These are phyloP conservation scores for Nidularia sp. DNA, from an alignment of 768 basidiomycete species.

Conservation along the genomic window DNA sequence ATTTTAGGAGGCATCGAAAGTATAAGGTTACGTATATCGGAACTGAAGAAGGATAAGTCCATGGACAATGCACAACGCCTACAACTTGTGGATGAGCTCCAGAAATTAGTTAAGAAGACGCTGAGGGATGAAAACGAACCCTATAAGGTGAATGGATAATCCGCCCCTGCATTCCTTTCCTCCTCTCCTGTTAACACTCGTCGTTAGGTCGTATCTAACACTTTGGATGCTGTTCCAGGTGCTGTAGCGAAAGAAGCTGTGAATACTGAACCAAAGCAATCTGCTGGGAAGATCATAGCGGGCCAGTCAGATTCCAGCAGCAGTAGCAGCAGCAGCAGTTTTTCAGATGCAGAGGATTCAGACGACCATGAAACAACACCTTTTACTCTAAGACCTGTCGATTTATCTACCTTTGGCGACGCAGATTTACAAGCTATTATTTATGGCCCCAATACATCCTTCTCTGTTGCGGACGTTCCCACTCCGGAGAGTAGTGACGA, in stretches of 20 bases:
- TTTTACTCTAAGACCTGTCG: neutral
- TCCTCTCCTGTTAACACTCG: slow-evolving; percentile 3
- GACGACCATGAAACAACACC: neutral
- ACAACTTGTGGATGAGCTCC: slow-evolving; percentile 37
- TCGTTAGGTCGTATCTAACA: neutral
- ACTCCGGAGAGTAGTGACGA: slow-evolving; percentile 26
- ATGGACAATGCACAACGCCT: slow-evolving; percentile 16
- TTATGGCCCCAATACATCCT: slow-evolving; percentile 27
- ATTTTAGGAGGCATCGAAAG: slow-evolving; percentile 36
- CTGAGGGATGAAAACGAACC: slow-evolving; percentile 15
- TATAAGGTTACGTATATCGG: slow-evolving; percentile 40
- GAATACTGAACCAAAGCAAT: neutral
- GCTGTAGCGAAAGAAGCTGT: neutral
- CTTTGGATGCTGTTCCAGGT: neutral
- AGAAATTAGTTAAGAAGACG: slow-evolving; percentile 23
- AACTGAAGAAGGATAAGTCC: slow-evolving; percentile 27
- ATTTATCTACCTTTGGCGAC: slow-evolving; percentile 18
- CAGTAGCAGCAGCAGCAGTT: neutral
- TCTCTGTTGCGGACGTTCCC: slow-evolving; percentile 27
- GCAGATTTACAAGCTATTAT: slow-evolving; percentile 32
- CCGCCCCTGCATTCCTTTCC: slow-evolving; percentile 3
- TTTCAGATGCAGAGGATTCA: neutral
- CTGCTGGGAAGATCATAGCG: neutral
- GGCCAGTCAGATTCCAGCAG: neutral
- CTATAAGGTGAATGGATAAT: slow-evolving; percentile 10